Conservation (phyloP, 164 flowering plant species). For the Tetracentron sinense region DNA sequence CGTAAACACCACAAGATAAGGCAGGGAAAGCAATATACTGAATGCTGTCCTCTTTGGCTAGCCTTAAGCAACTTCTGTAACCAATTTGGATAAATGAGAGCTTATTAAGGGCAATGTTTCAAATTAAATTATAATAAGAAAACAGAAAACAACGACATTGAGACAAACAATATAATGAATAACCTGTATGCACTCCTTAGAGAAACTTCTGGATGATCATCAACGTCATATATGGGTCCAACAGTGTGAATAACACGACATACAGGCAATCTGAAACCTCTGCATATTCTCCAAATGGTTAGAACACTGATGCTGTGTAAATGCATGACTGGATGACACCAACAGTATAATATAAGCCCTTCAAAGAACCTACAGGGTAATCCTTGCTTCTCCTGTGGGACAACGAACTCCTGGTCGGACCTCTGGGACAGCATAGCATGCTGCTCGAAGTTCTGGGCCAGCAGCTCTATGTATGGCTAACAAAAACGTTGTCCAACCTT, state of each 20-base stretch:
- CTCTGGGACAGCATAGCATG: conserved; percentile 73
- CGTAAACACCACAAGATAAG: conserved; percentile 81
- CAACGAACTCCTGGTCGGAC: conserved; percentile 84
- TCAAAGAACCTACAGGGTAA: conserved; percentile 60
- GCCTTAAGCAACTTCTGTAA: conserved; percentile 68
- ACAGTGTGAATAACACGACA: conserved; percentile 91
- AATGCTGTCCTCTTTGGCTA: conserved; percentile 75
- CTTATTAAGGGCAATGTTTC: background rate
- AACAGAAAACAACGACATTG: background rate
- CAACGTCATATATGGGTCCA: conserved; percentile 76
- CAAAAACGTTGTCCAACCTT: conserved; percentile 16
- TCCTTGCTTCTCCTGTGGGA: conserved; percentile 95
- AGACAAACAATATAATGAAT: background rate
- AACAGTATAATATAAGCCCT: background rate
- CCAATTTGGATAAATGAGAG: background rate
- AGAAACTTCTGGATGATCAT: conserved; percentile 54
- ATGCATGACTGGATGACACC: background rate
- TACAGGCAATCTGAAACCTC: conserved; percentile 82
- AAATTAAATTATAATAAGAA: background rate
- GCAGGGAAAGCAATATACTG: conserved; percentile 90
- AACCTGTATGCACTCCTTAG: conserved; percentile 77
- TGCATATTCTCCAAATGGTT: conserved; percentile 28
- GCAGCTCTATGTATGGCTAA: conserved; percentile 95
- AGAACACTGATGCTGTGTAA: background rate
- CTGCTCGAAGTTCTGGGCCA: conserved; percentile 75